Evolutionary conservation across 345 rosid genomes (phyloP).

Genomic region (Eucalyptus caleyi): DNA sequence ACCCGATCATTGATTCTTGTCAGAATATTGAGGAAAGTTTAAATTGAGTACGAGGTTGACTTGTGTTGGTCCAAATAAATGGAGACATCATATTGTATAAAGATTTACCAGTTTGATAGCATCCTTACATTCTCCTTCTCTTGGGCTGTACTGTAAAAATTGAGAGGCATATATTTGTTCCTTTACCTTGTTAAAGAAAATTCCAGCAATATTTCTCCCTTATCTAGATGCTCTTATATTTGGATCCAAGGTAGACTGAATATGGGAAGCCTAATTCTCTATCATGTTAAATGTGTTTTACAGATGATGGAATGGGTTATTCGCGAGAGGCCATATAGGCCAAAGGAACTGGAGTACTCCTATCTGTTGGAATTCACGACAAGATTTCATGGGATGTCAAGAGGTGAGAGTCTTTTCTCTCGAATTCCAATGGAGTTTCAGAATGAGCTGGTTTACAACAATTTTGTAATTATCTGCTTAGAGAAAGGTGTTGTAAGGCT

Average conservation of each 20-base stretch:
- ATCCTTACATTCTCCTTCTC: not conserved
- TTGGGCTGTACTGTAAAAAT: not conserved
- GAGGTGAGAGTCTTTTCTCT: conserved; percentile 62
- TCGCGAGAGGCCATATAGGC: conserved; percentile 79
- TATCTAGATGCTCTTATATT: not conserved
- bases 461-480: conserved; percentile 78
- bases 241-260: not conserved
- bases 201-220: not conserved
- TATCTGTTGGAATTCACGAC: conserved; percentile 72
- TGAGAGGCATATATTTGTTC: not conserved
- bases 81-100: not conserved
- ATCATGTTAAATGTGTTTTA: not conserved
- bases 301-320: conserved; percentile 97
- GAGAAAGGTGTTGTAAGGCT: conserved; percentile 64
- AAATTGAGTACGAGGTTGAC: not conserved
- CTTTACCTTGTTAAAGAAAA: not conserved
- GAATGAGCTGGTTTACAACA: conserved; percentile 78
- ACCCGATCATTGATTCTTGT: not conserved
- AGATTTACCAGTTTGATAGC: not conserved
- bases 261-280: not conserved
- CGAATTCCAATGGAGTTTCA: conserved; percentile 71
- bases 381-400: conserved; percentile 65
- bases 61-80: not conserved
- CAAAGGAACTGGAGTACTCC: conserved; percentile 77
- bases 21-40: not conserved